These are phyloP conservation scores for Metschnikowia reukaufii DNA, from an alignment of 805 yeast genomes.

Conservation along the genomic window DNA sequence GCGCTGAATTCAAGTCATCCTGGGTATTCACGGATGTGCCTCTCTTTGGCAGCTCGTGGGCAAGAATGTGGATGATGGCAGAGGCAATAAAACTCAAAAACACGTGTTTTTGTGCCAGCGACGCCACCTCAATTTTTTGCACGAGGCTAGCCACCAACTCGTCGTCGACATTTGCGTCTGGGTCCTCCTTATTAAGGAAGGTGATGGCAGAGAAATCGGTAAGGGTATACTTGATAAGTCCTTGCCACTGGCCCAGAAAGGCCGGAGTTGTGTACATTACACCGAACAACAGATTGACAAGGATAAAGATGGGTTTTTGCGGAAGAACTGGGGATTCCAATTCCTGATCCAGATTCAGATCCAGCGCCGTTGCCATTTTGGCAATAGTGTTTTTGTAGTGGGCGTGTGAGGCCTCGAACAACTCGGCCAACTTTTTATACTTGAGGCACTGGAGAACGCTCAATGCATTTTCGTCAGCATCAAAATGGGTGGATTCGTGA, in stretches of 20 bases:
- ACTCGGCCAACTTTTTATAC: conserved; percentile 20
- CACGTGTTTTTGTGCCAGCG: conserved; percentile 21
- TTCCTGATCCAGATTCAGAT: too few species aligned
- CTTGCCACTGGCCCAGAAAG: conserved; percentile 37
- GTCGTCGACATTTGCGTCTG: conserved; percentile 15
- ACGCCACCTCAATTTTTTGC: conserved; percentile 27
- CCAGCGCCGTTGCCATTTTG: too few species aligned
- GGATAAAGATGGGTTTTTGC: conserved; percentile 1
- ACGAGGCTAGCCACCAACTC: conserved; percentile 31
- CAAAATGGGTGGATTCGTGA: conserved; percentile 27
- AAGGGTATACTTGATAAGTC: conserved; percentile 40
- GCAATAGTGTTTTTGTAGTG: conserved; percentile 8
- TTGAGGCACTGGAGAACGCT: conserved; percentile 24
- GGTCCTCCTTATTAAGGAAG: conserved; percentile 18
- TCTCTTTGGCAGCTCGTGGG: conserved; percentile 24
- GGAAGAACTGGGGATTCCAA: neutral
- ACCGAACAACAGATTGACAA: conserved; percentile 27
- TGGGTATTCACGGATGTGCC: conserved; percentile 16
- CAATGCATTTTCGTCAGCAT: conserved; percentile 22
- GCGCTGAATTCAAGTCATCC: conserved; percentile 17
- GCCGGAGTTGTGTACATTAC: conserved; percentile 33
- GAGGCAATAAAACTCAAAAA: conserved; percentile 46
- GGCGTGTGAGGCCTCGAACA: conserved; percentile 15
- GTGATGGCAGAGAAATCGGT: conserved; percentile 44
- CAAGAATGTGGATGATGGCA: conserved; percentile 29